Conservation (phyloP, 2,329 filamentous ascomycete genomes). For the Pyrenophora seminiperda region DNA sequence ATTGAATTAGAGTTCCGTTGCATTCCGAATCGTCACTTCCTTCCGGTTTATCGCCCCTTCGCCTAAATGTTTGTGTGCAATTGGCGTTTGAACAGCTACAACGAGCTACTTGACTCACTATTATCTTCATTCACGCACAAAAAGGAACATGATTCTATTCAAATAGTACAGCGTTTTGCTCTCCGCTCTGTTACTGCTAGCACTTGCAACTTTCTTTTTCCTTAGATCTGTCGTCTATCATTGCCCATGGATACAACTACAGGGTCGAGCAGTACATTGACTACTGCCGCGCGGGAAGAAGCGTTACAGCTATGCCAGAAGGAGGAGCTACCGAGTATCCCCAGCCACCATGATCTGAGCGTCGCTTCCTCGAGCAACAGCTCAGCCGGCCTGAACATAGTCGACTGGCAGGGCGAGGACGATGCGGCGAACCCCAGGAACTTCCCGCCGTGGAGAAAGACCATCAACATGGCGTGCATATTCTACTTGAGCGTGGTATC, state of each 20-base stretch:
- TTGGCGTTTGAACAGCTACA: neutral
- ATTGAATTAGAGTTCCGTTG: neutral
- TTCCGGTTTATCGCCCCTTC: neutral
- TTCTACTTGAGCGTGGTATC: conserved; percentile 33
- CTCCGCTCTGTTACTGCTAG: no score
- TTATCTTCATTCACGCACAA: no score
- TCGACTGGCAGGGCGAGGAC: conserved; percentile 21
- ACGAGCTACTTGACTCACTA: no score
- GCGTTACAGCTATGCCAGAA: neutral
- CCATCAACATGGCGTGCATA: conserved; percentile 30
- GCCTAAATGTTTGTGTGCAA: neutral
- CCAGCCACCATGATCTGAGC: neutral
- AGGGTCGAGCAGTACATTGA: neutral
- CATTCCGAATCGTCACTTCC: neutral
- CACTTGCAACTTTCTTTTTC: neutral
- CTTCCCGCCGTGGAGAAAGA: conserved; percentile 29
- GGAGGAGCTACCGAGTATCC: neutral
- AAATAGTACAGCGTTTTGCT: no score
- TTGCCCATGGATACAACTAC: neutral
- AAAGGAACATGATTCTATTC: no score
- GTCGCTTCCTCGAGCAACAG: neutral
- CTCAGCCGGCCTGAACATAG: conserved; percentile 7
- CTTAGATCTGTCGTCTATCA: neutral
- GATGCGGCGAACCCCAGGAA: conserved; percentile 40
- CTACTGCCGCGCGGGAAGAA: neutral